A percentile compares a stretch with the other conserved stretches of the same genome.
phyloP scores from a whole-genome alignment of 257 asterid species.

The Ehretia macrophylla region DNA sequence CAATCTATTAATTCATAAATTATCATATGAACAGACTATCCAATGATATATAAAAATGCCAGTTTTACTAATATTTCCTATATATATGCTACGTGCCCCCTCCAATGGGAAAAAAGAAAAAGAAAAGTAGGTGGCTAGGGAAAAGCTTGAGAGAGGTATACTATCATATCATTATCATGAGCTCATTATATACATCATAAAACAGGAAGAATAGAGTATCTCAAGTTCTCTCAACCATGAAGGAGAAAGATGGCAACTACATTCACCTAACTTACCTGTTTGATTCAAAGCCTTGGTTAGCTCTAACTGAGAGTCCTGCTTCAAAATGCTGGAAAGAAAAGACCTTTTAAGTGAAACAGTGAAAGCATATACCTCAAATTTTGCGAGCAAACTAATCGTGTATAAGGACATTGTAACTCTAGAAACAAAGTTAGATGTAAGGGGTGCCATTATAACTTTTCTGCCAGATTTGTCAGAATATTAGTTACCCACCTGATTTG shows the following conservation, averaged over 20 bases:
- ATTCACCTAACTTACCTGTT: slow-evolving; percentile 47
- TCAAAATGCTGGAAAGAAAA: slow-evolving; percentile 81
- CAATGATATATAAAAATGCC: not conserved
- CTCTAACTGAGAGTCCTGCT: slow-evolving; percentile 83
- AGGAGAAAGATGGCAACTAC: not conserved
- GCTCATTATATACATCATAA: too few relatives aligned
- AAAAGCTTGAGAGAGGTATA: too few relatives aligned
- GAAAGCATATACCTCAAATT: not conserved
- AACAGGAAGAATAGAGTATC: too few relatives aligned
- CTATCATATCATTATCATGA: too few relatives aligned
- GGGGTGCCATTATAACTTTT: not conserved
- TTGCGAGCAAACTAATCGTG: not conserved
- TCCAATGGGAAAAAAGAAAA: too few relatives aligned
- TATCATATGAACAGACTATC: not conserved
- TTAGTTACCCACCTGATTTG: slow-evolving; percentile 57
- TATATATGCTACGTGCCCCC: too few relatives aligned
- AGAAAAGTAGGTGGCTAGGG: too few relatives aligned
- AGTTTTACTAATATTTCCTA: too few relatives aligned
- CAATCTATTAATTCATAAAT: slow-evolving; percentile 40
- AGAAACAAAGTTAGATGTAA: not conserved
- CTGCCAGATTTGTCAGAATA: not conserved
- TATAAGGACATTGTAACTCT: not conserved
- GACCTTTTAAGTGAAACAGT: not conserved
- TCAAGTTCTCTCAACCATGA: too few relatives aligned
- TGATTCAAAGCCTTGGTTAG: slow-evolving; percentile 60